A percentile compares a stretch with the other conserved stretches of the same genome.
phyloP scores from a whole-genome alignment of 306 rosid genomes.

The Cucumis melo region DNA sequence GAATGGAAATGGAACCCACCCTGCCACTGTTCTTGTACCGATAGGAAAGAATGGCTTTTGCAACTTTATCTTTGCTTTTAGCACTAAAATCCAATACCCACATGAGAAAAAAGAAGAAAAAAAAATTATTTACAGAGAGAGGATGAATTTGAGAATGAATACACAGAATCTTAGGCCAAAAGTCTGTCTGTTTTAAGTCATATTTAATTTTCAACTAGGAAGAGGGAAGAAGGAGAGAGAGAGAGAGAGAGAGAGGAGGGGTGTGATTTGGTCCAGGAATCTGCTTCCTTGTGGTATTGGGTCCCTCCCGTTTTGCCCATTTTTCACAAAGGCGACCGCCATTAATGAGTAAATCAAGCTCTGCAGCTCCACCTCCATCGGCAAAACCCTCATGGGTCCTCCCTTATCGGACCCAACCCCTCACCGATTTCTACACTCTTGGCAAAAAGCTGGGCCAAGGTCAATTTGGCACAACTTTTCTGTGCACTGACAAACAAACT shows the following conservation, averaged over 20 bases:
- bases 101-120: background rate
- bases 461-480: constrained; percentile 35
- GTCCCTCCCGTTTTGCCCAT: background rate
- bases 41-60: background rate
- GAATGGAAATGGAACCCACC: background rate
- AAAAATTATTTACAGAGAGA: background rate
- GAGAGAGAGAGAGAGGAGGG: no score
- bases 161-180: background rate
- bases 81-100: background rate
- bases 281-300: background rate
- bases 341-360: constrained; percentile 22
- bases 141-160: background rate
- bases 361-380: constrained; percentile 5
- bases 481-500: constrained; percentile 16
- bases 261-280: background rate
- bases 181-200: background rate
- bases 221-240: background rate
- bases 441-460: constrained; percentile 31
- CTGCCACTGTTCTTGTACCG: background rate
- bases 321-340: background rate
- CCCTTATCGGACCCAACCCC: constrained; percentile 24
- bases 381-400: constrained; percentile 28
- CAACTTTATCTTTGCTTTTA: background rate
- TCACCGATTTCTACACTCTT: constrained; percentile 19
- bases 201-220: background rate